Conservation (phyloP, 768 basidiomycete species). For the Suillus hirtellus region DNA sequence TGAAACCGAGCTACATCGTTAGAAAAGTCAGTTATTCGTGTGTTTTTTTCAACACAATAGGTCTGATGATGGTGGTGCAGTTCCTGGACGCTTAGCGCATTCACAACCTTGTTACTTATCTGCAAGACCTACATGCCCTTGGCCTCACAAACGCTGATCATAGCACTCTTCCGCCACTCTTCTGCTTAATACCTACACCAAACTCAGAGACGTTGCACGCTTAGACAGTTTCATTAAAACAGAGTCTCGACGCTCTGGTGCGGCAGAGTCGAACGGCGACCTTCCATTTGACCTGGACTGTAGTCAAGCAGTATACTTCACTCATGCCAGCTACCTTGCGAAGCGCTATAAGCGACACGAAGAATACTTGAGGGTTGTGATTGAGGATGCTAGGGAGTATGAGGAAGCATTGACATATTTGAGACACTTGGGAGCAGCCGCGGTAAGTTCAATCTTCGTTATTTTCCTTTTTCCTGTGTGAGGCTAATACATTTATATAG, state of each 20-base stretch:
- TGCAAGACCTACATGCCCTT: constrained; percentile 90
- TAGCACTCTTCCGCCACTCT: constrained; percentile 91
- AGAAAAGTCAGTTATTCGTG: constrained; percentile 87
- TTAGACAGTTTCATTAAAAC: constrained; percentile 92
- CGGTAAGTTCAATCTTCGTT: constrained; percentile 49
- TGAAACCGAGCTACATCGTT: constrained; percentile 95
- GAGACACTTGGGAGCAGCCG: constrained; percentile 72
- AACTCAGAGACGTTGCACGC: constrained; percentile 86
- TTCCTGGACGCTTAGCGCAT: constrained; percentile 96
- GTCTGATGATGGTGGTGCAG: constrained; percentile 40
- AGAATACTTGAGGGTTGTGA: constrained; percentile 90
- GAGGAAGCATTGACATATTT: constrained; percentile 82
- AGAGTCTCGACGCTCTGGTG: constrained; percentile 55
- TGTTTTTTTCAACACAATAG: background rate
- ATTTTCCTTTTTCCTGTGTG: constrained; percentile 24
- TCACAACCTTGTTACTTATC: constrained; percentile 90
- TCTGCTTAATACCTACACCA: constrained; percentile 95
- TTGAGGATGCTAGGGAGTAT: constrained; percentile 82
- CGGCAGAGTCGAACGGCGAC: constrained; percentile 48
- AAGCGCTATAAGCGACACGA: constrained; percentile 89
- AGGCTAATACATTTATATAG: constrained; percentile 36
- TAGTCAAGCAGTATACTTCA: constrained; percentile 93
- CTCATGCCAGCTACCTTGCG: constrained; percentile 94
- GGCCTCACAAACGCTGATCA: constrained; percentile 95
- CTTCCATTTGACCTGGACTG: constrained; percentile 97